Base-by-base conservation (phyloP, 139 green algal species). In the Chlorella sp. region DNA sequence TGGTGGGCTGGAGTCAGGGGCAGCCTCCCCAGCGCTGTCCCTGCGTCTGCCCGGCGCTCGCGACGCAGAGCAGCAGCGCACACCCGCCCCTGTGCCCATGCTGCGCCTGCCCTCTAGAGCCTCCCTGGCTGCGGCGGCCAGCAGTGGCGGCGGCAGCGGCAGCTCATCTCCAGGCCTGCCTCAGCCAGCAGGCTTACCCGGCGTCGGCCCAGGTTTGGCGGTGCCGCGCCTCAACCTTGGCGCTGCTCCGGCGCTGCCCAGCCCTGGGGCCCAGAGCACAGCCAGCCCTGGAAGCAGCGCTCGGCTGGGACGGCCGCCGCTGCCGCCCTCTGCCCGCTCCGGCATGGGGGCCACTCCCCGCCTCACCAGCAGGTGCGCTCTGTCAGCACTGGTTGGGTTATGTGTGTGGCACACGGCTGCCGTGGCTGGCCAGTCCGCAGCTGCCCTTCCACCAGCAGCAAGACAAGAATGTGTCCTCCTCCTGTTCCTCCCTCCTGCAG, bases 281-380 rank as follows among this genome's bases (percentile, higher is more conserved):
- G 55, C 80, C 32, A 85, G 56, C 67, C 68, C 81, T 25, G 38
- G 72, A n/a, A 64, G 47, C 55, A 88, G 84, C 69, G 81, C 84
- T 1, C 74, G 76, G 20, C 63, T 65, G 12, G 84, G 84, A 9
- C 57, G 75, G n/a, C 84, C 84, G 32, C 78, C 76, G 23, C 84
- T 88, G 78, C 84, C 84, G 57, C 76, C 76, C 6, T 84, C 84
- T 23, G 84, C 75, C 20, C 30, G 69, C 12, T 63, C 72, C 2
- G 78, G 80, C 47, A 70, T 72, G 47, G 81, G 69, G 2, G 39
- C 63, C 39, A 86, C 81, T 13, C 81, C 81, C 3, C 56, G 70
- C 47, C 41, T 87, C 9, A 74, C 84, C 18, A 71, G 74, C 69
- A 72, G 51, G 51, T 60, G 51, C 44, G 44, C 44, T 16, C 44